These are phyloP conservation scores for Hylodesmum podocarpum DNA, from an alignment of 306 rosid genomes.

Conservation along the genomic window DNA sequence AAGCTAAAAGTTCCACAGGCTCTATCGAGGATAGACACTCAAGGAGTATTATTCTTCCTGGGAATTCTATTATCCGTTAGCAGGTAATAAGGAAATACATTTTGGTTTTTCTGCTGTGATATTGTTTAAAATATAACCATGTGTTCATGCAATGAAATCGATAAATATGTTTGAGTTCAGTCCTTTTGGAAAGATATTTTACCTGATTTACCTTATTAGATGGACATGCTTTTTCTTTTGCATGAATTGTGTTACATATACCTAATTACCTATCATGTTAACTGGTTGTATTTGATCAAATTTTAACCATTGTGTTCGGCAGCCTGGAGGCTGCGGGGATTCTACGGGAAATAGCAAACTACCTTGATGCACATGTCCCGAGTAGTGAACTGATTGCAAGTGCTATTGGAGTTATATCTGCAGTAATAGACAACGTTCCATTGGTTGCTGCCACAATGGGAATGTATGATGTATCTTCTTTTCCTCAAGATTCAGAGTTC, in stretches of 20 bases:
- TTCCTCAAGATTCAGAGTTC: constrained; percentile 87
- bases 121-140: background rate
- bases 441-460: constrained; percentile 95
- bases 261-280: background rate
- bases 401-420: constrained; percentile 80
- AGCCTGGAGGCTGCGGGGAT: constrained; percentile 92
- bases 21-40: constrained; percentile 90
- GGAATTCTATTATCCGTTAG: constrained; percentile 93
- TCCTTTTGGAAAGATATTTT: background rate
- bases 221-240: background rate
- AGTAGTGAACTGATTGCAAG: constrained; percentile 74
- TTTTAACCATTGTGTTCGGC: constrained; percentile 17
- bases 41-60: constrained; percentile 89
- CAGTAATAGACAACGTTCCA: constrained; percentile 90
- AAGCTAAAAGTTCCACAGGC: constrained; percentile 94
- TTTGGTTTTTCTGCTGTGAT: background rate
- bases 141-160: background rate
- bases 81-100: constrained; percentile 52
- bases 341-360: constrained; percentile 85
- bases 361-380: constrained; percentile 74
- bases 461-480: constrained; percentile 81
- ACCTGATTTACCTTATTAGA: background rate
- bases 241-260: background rate
- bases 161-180: background rate
- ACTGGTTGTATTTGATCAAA: constrained; percentile 4